These are phyloP conservation scores for Botrytis porri DNA, from an alignment of 2,329 filamentous ascomycete genomes.

Conservation along the genomic window DNA sequence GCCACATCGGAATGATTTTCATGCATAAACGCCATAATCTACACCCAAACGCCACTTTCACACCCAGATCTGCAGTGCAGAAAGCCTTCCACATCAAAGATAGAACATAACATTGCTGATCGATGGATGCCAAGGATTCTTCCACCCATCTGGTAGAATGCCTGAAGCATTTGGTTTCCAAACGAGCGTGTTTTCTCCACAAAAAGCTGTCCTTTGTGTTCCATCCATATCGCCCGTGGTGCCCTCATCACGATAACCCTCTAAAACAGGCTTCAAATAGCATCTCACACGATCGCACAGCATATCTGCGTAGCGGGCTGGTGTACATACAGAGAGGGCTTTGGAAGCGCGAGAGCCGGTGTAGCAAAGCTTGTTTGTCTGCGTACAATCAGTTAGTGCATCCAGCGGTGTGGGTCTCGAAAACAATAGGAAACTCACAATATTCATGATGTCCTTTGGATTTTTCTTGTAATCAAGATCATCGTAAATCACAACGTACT, in stretches of 20 bases:
- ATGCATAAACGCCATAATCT: not conserved
- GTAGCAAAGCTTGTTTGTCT: slow-evolving; percentile 78
- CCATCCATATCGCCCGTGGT: not conserved
- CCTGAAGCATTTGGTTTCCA: not conserved
- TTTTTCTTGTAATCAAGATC: slow-evolving; percentile 60
- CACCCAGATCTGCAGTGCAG: not conserved
- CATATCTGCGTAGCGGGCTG: slow-evolving; percentile 85
- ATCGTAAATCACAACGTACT: slow-evolving; percentile 1
- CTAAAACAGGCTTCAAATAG: slow-evolving; percentile 51
- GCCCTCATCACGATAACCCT: not conserved
- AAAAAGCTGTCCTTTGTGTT: not conserved
- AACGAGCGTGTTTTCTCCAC: not conserved
- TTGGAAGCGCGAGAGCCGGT: slow-evolving; percentile 79
- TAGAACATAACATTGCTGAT: slow-evolving; percentile 6
- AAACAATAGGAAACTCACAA: not conserved
- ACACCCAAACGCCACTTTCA: not conserved
- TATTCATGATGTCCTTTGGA: slow-evolving; percentile 31
- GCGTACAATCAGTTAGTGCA: slow-evolving; percentile 34
- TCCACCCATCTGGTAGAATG: not conserved
- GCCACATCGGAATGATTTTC: too few relatives aligned
- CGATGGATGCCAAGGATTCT: not conserved
- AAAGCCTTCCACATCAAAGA: not conserved
- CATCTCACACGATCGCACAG: slow-evolving; percentile 71
- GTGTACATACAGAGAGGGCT: slow-evolving; percentile 78
- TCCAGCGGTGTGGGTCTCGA: not conserved